Evolutionary conservation across 1,284 basidiomycete genomes (phyloP).

Genomic region (Fereydounia khargensis): DNA sequence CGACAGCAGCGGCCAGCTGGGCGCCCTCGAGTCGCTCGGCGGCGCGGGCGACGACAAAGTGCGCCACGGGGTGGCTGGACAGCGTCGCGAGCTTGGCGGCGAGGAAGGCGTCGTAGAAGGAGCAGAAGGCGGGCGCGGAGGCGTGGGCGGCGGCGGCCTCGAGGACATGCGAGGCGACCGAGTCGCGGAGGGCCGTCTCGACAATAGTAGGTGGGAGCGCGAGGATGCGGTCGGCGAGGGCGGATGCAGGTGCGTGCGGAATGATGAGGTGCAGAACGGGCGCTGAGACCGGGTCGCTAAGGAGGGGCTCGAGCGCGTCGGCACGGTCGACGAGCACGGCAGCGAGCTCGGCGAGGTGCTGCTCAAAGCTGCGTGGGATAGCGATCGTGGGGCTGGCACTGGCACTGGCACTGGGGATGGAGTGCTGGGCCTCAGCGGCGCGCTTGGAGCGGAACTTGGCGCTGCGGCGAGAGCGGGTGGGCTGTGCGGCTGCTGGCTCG

Average conservation of each 20-base stretch:
- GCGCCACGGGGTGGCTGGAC: constrained; percentile 49
- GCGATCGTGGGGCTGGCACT: background rate
- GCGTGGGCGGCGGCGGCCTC: constrained; percentile 23
- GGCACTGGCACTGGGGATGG: no score
- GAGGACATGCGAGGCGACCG: constrained; percentile 48
- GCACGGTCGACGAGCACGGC: constrained; percentile 15
- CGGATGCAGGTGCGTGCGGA: no score
- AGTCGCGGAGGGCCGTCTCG: constrained; percentile 49
- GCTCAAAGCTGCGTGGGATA: background rate
- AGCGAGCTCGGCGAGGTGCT: constrained; percentile 10
- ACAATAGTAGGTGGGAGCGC: no score
- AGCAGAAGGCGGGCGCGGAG: constrained; percentile 6
- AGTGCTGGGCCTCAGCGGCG: no score
- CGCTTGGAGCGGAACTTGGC: constrained; percentile 45
- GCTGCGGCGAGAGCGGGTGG: constrained; percentile 35
- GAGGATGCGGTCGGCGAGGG: background rate
- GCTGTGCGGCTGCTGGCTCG: constrained; percentile 8
- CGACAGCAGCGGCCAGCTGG: constrained; percentile 1
- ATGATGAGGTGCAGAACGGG: no score
- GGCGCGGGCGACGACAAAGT: constrained; percentile 42
- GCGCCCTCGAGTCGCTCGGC: constrained; percentile 12
- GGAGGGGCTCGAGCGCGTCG: constrained; percentile 12
- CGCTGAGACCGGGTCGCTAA: constrained; percentile 31
- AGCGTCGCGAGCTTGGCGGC: constrained; percentile 38
- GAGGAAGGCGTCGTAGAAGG: constrained; percentile 46